Percentiles rank a stretch among this genome's conserved stretches.
Evolutionary conservation across 192 early-diverging fungal species (phyloP).

Genomic region (Backusella westeae): DNA sequence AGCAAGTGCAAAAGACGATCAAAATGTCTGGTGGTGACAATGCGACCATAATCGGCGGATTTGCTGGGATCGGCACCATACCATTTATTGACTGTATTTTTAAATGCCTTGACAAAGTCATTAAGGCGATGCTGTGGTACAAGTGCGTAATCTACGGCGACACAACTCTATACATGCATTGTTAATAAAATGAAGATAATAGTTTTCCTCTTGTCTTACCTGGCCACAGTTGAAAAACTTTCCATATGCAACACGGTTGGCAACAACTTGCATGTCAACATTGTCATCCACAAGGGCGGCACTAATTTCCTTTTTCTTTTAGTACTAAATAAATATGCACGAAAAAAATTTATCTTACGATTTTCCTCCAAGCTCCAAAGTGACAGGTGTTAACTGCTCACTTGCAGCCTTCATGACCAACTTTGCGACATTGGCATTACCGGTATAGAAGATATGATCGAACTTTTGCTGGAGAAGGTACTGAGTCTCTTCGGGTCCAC

Average conservation of each 20-base stretch:
- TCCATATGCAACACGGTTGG: constrained; percentile 75
- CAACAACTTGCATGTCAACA: constrained; percentile 60
- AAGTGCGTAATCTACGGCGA: constrained; percentile 77
- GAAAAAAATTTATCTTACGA: constrained; percentile 31
- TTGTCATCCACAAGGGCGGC: constrained; percentile 67
- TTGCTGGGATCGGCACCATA: constrained; percentile 42
- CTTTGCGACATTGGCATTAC: constrained; percentile 74
- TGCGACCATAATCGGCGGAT: constrained; percentile 53
- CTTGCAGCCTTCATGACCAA: constrained; percentile 82
- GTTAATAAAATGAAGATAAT: neutral
- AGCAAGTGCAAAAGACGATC: constrained; percentile 56
- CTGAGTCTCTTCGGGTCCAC: constrained; percentile 73
- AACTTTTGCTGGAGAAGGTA: constrained; percentile 71
- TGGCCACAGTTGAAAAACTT: constrained; percentile 90
- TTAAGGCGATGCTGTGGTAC: constrained; percentile 44
- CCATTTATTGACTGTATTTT: constrained; percentile 35
- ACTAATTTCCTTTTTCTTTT: constrained; percentile 15
- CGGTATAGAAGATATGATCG: constrained; percentile 95
- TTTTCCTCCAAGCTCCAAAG: constrained; percentile 95
- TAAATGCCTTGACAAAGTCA: constrained; percentile 50
- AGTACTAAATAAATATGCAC: neutral
- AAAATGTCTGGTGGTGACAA: constrained; percentile 62
- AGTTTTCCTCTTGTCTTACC: constrained; percentile 31
- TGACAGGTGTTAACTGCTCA: constrained; percentile 82
- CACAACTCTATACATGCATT: constrained; percentile 57